These are phyloP conservation scores for Epichloe elymi DNA, from an alignment of 2,329 filamentous ascomycete species.

Conservation along the genomic window DNA sequence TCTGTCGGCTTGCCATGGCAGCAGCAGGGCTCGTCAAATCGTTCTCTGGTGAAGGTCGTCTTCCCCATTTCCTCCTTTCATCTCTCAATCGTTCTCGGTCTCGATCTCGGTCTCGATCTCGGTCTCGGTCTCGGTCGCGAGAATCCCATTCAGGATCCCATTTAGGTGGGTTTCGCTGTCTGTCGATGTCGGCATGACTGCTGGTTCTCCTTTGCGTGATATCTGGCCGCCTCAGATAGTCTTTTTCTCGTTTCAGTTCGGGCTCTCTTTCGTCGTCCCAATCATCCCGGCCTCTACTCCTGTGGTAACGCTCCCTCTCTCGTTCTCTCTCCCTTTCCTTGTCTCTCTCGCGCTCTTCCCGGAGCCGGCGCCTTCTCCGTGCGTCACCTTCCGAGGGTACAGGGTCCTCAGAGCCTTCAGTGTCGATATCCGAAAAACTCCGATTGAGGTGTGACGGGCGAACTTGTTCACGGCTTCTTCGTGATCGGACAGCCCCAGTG, in stretches of 20 bases:
- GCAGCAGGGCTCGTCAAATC: constrained; percentile 18
- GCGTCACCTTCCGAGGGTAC: constrained; percentile 21
- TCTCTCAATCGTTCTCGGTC: constrained; percentile 17
- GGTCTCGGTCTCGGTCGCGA: constrained; percentile 9
- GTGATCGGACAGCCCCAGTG: constrained; percentile 17
- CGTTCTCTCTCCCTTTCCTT: constrained; percentile 23
- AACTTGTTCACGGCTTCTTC: constrained; percentile 28
- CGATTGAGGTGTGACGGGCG: constrained; percentile 27
- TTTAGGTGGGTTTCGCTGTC: constrained; percentile 22
- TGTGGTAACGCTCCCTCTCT: constrained; percentile 21
- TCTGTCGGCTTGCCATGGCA: constrained; percentile 16
- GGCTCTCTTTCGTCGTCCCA: constrained; percentile 20
- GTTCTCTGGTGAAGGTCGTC: constrained; percentile 19
- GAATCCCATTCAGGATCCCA: constrained; percentile 23
- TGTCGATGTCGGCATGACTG: constrained; percentile 36
- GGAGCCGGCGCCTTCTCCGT: constrained; percentile 12
- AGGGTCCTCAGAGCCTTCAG: constrained; percentile 22
- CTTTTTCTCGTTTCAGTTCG: constrained; percentile 18
- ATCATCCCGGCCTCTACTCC: constrained; percentile 21
- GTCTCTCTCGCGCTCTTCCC: constrained; percentile 17
- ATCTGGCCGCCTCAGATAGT: constrained; percentile 27
- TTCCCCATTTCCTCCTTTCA: constrained; percentile 23
- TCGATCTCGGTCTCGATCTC: not conserved
- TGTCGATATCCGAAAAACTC: constrained; percentile 28
- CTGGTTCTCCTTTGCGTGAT: constrained; percentile 28